Evolutionary conservation across 2,329 filamentous ascomycete species (phyloP).

Genomic region (Fusarium setosum): DNA sequence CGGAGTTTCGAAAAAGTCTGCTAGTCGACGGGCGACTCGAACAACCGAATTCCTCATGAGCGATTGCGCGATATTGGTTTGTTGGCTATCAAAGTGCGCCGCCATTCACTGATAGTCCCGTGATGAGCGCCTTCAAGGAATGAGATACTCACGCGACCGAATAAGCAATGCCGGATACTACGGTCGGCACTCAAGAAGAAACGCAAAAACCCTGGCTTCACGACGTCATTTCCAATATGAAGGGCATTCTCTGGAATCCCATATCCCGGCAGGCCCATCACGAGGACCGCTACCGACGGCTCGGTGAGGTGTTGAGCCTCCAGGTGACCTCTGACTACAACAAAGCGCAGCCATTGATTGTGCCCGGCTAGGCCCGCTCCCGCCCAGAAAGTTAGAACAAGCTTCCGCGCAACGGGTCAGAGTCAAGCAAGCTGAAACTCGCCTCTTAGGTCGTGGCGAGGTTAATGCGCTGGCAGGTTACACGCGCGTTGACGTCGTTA

Average conservation of each 20-base stretch:
- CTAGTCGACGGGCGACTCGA: constrained; percentile 8
- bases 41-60: constrained; percentile 5
- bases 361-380: constrained; percentile 23
- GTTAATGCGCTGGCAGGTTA: constrained; percentile 40
- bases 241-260: constrained; percentile 30
- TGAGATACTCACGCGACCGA: constrained; percentile 31
- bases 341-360: constrained; percentile 16
- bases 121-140: constrained; percentile 17
- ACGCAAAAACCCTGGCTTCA: constrained; percentile 9
- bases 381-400: constrained; percentile 15
- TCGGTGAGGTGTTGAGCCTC: constrained; percentile 32
- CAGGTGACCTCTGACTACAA: constrained; percentile 9
- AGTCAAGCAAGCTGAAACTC: constrained; percentile 38
- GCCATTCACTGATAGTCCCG: constrained; percentile 26
- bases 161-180: constrained; percentile 24
- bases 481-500: constrained; percentile 36
- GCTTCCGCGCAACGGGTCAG: constrained; percentile 8
- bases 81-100: constrained; percentile 27
- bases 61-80: constrained; percentile 23
- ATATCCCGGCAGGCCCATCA: constrained; percentile 19
- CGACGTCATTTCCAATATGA: constrained; percentile 31
- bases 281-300: constrained; percentile 30
- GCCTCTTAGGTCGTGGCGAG: constrained; percentile 38
- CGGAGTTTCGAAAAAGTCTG: constrained; percentile 12
- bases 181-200: constrained; percentile 26